These are phyloP conservation scores for Kandelia obovata DNA, from an alignment of 345 rosid genomes.

Conservation along the genomic window DNA sequence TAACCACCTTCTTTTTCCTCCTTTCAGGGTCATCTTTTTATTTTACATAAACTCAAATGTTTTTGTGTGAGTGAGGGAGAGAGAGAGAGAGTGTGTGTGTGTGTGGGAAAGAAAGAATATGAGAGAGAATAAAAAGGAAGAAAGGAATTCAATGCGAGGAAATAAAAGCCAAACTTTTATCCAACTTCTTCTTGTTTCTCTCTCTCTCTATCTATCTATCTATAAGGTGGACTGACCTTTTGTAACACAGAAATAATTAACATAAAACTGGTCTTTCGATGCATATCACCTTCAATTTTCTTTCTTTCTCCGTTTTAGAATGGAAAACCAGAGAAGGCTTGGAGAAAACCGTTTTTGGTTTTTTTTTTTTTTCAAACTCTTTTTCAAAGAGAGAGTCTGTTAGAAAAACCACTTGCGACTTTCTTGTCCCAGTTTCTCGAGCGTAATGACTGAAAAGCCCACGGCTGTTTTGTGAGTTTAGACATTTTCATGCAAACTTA, in stretches of 20 bases:
- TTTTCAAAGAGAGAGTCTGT: neutral
- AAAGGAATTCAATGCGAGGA: slow-evolving; percentile 31
- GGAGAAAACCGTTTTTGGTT: slow-evolving; percentile 19
- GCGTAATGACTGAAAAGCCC: slow-evolving; percentile 29
- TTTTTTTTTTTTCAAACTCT: neutral
- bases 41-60: neutral
- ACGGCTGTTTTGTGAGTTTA: neutral
- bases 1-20: slow-evolving; percentile 30
- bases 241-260: slow-evolving; percentile 23
- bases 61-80: too few species aligned
- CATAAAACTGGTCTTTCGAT: slow-evolving; percentile 49
- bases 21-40: slow-evolving; percentile 27
- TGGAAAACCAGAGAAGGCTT: slow-evolving; percentile 18
- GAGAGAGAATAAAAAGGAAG: slow-evolving; percentile 17
- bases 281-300: slow-evolving; percentile 26
- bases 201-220: neutral
- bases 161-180: slow-evolving; percentile 34
- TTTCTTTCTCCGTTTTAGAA: slow-evolving; percentile 24
- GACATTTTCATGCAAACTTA: slow-evolving; percentile 49
- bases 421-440: slow-evolving; percentile 16
- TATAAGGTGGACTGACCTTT: slow-evolving; percentile 24
- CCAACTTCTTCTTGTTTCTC: slow-evolving; percentile 17
- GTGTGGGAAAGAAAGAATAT: slow-evolving; percentile 1
- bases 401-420: slow-evolving; percentile 23
- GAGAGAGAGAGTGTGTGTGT: slow-evolving; percentile 3